Percentiles rank a stretch among this genome's conserved stretches.
These are phyloP conservation scores for Gossypium laxum DNA, from an alignment of 441 rosid genomes.

Conservation along the genomic window DNA sequence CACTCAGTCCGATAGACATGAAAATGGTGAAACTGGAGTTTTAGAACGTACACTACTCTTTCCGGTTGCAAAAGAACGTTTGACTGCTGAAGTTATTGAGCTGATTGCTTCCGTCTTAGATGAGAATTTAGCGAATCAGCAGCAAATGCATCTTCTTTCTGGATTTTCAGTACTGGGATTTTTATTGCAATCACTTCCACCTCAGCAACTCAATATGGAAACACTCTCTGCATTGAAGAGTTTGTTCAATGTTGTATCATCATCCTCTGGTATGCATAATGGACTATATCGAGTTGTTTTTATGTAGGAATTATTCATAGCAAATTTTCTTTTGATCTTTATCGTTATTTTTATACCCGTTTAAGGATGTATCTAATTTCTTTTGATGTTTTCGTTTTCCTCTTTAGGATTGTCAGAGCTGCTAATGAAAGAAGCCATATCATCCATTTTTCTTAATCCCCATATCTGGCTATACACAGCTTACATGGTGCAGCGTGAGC, in stretches of 20 bases:
- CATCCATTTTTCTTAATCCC: conserved; percentile 86
- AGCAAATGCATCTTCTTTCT: conserved; percentile 92
- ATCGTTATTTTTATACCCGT: not conserved
- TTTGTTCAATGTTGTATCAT: conserved; percentile 62
- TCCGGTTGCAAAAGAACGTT: conserved; percentile 66
- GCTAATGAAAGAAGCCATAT: conserved; percentile 78
- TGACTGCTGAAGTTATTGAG: conserved; percentile 88
- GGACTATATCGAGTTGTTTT: conserved; percentile 12
- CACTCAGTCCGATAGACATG: conserved; percentile 76
- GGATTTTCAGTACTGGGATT: conserved; percentile 90
- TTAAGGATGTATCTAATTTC: not conserved
- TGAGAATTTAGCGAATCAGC: conserved; percentile 89
- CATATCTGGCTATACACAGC: conserved; percentile 72
- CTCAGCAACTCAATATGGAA: conserved; percentile 84
- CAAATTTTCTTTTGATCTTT: conserved; percentile 10
- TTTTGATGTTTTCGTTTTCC: conserved; percentile 10
- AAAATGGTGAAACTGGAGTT: conserved; percentile 45
- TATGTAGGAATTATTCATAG: conserved; percentile 8
- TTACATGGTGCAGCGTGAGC: conserved; percentile 88
- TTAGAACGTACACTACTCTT: conserved; percentile 44
- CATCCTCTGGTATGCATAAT: conserved; percentile 58
- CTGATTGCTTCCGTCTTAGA: conserved; percentile 93
- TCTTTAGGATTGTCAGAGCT: conserved; percentile 67
- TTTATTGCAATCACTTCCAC: conserved; percentile 84
- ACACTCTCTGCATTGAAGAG: conserved; percentile 87